Evolutionary conservation across 75 land plant genomes (phyloP), one percentile per base, ranked within the genome.

Genomic region (Cryptomeria japonica): DNA sequence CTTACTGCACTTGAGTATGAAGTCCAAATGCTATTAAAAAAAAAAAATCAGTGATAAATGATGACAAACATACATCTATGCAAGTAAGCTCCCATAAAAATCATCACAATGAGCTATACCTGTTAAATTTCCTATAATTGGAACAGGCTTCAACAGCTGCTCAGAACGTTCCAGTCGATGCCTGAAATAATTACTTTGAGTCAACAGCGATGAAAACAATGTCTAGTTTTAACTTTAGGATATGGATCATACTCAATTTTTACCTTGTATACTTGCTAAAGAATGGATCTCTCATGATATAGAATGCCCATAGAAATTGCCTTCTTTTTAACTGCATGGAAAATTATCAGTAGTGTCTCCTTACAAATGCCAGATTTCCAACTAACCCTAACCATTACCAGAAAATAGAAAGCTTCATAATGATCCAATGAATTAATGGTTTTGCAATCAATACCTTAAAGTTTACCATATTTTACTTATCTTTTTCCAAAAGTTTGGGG

Each of bases 201-300:
- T 15, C 32, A 16, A 83, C 4, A 38, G 5, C 32, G 0, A 10
- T 88, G 55, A 42, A 68, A 83, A 64, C 80, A 72, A 6, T 64
- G 64, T 53, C 56, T 10, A 36, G 34, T n/a, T 39, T 70, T 86
- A 36, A 82, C 16, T 9, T 61, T 51, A 55, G 18, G 73, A 42
- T 68, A 36, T 38, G 18, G 22, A 14, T 10, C 49, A 58, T n/a
- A 85, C 38, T 58, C 31, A 15, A 55, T 46, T 16, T 72, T 46
- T 91, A 97, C 99, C 93, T 90, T 61, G 97, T 95, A 87, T 96
- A 92, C 88, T 92, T 92, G 88, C 90, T 89, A 75, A 97, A 98
- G 89, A 97, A 98, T 78, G 99, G 99, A 91, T 96, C 98, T 90
- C 99, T 93, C 93, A 98, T 92, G 46, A 97, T 87, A 87, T 98